Base-by-base conservation (phyloP, 768 basidiomycete genomes). In the Naganishia antarctica region DNA sequence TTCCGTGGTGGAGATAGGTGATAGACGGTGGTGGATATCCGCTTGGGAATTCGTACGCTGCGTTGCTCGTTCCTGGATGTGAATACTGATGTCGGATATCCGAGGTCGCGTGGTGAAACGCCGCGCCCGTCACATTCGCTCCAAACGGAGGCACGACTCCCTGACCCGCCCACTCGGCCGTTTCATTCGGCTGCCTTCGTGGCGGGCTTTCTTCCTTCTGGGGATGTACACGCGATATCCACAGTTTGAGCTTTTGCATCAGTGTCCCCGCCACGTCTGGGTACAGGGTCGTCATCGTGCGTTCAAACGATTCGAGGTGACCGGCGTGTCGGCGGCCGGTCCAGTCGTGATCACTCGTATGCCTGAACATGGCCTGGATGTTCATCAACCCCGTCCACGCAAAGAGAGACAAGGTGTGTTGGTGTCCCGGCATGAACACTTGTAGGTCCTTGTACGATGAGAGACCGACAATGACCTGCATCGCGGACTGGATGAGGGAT, bases 391-490 rank as follows among this genome's bases (percentile, higher is more conserved):
- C 53, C 2, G 53, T 34, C 53, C 53, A 57, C 11, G 53, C 53
- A 34, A 34, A 40, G 32, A 57, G 37, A 23, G 34, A 57, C 21
- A 41, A 2, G 5, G 37, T 25, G 26, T 57, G 53, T 15, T 57
- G 37, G 23, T 29, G 18, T 21, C 53, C 53, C 21, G 53, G 53
- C 53, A 57, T 57, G 12, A 40, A 40, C 21, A 34, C 34, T 57
- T 57, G 53, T 11, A 57, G 53, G 37, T 57, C 53, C 15, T 18
- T 21, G 18, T 57, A 41, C 1, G 53, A 57, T 16, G 53, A n/a
- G 53, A 57, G 53, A 13, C 21, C 18, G n/a, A 57, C 53, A 13
- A 57, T 57, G n/a, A 57, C 21, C 4, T 57, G 32, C 53, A 57
- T 57, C 8, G 18, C 34, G 37, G n/a, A 40, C 23, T 37, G 53